Conservation (phyloP, 1,284 basidiomycete species). For the Fomitopsis betulina region DNA sequence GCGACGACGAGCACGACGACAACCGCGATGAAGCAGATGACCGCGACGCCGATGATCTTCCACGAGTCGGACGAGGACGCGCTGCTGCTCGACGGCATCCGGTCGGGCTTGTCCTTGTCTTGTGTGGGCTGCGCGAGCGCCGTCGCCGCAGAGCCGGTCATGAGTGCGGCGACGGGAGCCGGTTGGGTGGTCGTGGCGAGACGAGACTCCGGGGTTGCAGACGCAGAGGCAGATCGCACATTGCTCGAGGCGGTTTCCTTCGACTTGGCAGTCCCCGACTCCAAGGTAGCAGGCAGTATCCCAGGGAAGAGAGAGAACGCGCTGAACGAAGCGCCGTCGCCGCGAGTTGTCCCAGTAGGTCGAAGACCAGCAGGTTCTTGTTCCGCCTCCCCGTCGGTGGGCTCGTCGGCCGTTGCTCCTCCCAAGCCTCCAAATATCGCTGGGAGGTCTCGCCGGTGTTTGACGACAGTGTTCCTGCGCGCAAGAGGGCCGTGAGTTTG, state of each 20-base stretch:
- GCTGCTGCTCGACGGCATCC: neutral
- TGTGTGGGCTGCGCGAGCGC: neutral
- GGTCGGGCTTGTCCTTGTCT: neutral
- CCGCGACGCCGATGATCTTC: conserved; percentile 63
- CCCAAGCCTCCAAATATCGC: conserved; percentile 1
- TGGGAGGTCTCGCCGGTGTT: neutral
- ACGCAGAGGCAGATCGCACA: neutral
- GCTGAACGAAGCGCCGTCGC: conserved; percentile 1
- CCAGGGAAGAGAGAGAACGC: neutral
- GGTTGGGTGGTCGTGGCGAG: neutral
- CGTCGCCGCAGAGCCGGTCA: neutral
- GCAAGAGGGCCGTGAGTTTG: neutral
- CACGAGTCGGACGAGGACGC: conserved; percentile 29
- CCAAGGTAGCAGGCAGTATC: neutral
- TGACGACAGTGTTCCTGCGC: neutral
- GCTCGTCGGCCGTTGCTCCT: neutral
- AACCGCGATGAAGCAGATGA: conserved; percentile 54
- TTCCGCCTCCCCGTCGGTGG: neutral
- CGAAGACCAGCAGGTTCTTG: neutral
- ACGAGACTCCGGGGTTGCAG: neutral
- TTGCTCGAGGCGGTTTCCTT: conserved; percentile 1
- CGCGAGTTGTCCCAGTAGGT: neutral
- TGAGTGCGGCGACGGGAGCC: neutral
- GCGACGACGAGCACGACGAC: conserved; percentile 47
- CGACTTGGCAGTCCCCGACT: neutral